Percentiles rank a stretch among this genome's conserved stretches.
Evolutionary conservation across 441 rosid species (phyloP).

Genomic region (Eutrema salsugineum): DNA sequence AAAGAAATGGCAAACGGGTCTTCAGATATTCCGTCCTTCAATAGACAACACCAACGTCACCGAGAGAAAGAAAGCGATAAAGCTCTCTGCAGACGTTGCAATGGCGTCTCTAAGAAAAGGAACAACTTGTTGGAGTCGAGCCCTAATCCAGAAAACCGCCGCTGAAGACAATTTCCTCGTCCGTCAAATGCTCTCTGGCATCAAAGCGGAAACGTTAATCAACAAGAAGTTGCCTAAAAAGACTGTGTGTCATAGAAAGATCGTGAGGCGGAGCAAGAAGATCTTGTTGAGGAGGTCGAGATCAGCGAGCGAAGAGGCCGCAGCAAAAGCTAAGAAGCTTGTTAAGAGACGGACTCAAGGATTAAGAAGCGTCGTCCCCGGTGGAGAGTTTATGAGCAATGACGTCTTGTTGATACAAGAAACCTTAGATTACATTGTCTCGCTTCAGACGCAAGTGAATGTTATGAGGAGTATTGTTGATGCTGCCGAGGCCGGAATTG

Average conservation of each 20-base stretch:
- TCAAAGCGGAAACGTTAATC: conserved; percentile 24
- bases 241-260: conserved; percentile 23
- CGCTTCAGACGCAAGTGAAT: conserved; percentile 78
- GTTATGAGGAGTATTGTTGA: conserved; percentile 66
- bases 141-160: conserved; percentile 54
- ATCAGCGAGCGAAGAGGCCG: conserved; percentile 25
- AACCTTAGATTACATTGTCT: conserved; percentile 83
- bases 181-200: conserved; percentile 36
- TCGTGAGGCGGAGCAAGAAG: conserved; percentile 57
- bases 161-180: conserved; percentile 35
- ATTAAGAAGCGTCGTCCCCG: conserved; percentile 71
- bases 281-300: conserved; percentile 42
- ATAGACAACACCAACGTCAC: conserved; percentile 43
- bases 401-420: conserved; percentile 60
- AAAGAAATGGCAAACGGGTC: conserved; percentile 72
- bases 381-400: conserved; percentile 67
- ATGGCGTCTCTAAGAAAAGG: conserved; percentile 74
- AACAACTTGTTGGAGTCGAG: conserved; percentile 78
- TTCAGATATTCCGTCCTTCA: conserved; percentile 38
- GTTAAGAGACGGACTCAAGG: conserved; percentile 56
- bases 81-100: conserved; percentile 85
- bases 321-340: conserved; percentile 45
- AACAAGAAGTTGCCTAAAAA: conserved; percentile 36
- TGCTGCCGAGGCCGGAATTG: conserved; percentile 39
- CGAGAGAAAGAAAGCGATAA: conserved; percentile 71